Conservation (phyloP, 2,329 filamentous ascomycete genomes). For the Aspergillus alliaceus region DNA sequence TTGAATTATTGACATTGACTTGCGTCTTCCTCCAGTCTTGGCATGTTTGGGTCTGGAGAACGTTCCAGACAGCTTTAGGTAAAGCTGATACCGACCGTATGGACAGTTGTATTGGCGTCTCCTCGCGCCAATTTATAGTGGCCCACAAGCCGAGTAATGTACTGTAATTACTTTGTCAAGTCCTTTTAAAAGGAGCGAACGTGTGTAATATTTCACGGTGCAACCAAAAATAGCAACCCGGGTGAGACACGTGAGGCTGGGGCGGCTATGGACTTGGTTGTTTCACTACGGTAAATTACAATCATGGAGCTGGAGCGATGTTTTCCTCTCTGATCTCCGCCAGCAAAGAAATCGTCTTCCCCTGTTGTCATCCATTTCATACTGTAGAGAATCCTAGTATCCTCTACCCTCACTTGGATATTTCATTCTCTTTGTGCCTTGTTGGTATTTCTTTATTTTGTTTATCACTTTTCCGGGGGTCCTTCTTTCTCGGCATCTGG, state of each 20-base stretch:
- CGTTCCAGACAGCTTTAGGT: neutral
- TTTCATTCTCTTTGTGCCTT: neutral
- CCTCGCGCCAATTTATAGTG: neutral
- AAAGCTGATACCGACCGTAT: neutral
- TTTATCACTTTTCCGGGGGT: slow-evolving; percentile 1
- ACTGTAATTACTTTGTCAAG: neutral
- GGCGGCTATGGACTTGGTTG: slow-evolving; percentile 13
- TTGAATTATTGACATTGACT: neutral
- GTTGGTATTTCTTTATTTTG: slow-evolving; percentile 2
- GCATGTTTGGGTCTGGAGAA: slow-evolving; percentile 22
- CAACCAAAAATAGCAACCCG: slow-evolving; percentile 21
- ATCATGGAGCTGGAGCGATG: slow-evolving; percentile 8
- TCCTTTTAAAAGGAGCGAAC: neutral
- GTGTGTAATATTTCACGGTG: slow-evolving; percentile 13
- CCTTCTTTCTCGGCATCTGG: neutral
- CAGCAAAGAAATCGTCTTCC: slow-evolving; percentile 14
- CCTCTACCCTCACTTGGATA: neutral
- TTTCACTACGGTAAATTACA: slow-evolving; percentile 22
- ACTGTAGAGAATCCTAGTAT: slow-evolving; percentile 2
- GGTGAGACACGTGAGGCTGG: slow-evolving; percentile 20
- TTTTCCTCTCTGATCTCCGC: slow-evolving; percentile 14
- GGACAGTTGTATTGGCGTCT: neutral
- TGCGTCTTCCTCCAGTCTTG: slow-evolving; percentile 18
- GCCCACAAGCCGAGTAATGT: neutral
- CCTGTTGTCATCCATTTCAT: slow-evolving; percentile 12